Conservation (phyloP, 2,329 filamentous ascomycete species). For the Fusarium armeniacum region DNA sequence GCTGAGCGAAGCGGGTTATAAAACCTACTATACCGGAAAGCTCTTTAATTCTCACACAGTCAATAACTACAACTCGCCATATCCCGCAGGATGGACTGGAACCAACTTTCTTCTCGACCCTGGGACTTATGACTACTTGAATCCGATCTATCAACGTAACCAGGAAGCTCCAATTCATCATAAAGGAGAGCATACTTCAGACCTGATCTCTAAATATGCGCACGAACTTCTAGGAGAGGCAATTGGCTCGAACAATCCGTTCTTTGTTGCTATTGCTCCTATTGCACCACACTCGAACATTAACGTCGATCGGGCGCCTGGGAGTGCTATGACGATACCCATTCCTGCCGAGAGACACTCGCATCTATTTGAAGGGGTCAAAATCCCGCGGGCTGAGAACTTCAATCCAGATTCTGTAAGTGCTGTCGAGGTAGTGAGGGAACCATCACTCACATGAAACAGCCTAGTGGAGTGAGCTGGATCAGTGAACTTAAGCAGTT, state of each 20-base stretch:
- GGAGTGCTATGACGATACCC: constrained; percentile 54
- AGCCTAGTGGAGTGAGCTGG: constrained; percentile 61
- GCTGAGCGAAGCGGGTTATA: constrained; percentile 77
- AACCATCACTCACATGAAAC: constrained; percentile 1
- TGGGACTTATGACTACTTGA: constrained; percentile 60
- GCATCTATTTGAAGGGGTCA: constrained; percentile 71
- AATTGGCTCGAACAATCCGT: constrained; percentile 67
- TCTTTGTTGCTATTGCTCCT: constrained; percentile 76
- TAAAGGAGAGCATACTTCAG: constrained; percentile 59
- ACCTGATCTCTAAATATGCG: constrained; percentile 72
- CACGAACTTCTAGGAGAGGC: constrained; percentile 73
- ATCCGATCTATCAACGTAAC: constrained; percentile 64
- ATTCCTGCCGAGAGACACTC: constrained; percentile 72
- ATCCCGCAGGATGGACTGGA: constrained; percentile 70
- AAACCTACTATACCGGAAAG: constrained; percentile 81
- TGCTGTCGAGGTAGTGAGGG: background rate
- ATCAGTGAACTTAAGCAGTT: constrained; percentile 59
- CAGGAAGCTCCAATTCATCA: constrained; percentile 52
- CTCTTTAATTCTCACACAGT: constrained; percentile 75
- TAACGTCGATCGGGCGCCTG: constrained; percentile 14
- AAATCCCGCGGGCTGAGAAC: constrained; percentile 71
- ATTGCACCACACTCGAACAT: constrained; percentile 75
- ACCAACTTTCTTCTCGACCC: constrained; percentile 56
- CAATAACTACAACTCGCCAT: constrained; percentile 71
- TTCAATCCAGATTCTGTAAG: constrained; percentile 74